Conservation (phyloP, 192 early-diverging fungal species). For the Mortierella alpina region DNA sequence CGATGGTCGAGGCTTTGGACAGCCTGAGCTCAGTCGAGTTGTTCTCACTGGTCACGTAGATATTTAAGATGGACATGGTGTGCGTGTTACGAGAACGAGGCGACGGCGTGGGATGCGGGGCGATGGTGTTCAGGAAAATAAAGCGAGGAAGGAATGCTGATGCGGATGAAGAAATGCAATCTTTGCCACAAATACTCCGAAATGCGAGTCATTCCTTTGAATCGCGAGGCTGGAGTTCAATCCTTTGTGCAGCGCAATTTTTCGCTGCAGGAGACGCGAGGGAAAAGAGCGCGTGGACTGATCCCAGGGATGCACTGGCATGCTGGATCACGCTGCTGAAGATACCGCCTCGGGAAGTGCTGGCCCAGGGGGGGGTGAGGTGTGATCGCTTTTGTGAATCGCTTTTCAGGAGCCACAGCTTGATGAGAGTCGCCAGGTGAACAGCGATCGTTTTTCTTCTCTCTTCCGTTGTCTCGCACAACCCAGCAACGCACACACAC, state of each 20-base stretch:
- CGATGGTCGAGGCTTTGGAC: constrained; percentile 76
- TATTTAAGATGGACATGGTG: constrained; percentile 82
- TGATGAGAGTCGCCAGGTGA: not conserved
- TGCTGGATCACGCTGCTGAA: too few relatives aligned
- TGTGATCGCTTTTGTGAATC: too few relatives aligned
- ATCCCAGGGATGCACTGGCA: too few relatives aligned
- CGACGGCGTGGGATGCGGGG: not conserved
- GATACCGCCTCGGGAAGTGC: too few relatives aligned
- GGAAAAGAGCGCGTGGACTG: too few relatives aligned
- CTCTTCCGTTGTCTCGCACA: constrained; percentile 1
- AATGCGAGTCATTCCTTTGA: too few relatives aligned
- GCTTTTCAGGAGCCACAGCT: not conserved
- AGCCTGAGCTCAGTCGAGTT: constrained; percentile 90
- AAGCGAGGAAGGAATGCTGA: not conserved
- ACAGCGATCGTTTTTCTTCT: not conserved
- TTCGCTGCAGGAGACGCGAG: too few relatives aligned
- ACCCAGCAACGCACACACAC: not conserved
- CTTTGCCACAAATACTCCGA: too few relatives aligned
- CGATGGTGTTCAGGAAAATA: not conserved
- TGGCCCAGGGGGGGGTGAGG: too few relatives aligned
- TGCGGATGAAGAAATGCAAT: not conserved
- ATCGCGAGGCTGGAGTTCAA: not conserved
- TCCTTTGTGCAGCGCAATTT: constrained; percentile 8
- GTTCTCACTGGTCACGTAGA: constrained; percentile 89
- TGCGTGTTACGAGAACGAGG: not conserved